Base-by-base conservation (phyloP, 257 asterid genomes). In the Marsdenia floribunda region DNA sequence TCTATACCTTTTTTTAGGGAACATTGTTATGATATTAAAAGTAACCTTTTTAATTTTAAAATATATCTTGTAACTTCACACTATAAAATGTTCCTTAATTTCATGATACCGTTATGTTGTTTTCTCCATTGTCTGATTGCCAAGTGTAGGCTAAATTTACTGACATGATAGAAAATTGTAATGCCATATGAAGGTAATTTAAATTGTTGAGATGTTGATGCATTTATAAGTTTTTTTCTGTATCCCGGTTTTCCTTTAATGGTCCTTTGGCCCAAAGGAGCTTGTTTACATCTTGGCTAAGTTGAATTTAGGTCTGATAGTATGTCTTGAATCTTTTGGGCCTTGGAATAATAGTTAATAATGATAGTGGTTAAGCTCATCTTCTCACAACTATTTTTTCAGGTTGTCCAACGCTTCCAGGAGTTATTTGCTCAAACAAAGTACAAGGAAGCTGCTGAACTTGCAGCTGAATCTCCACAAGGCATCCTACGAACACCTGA, bases 401-500 rank as follows among this genome's bases (percentile, higher is more conserved):
- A 95, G 99, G 99, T 95, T 82, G 98, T 95, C 83, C 96, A 91
- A 84, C 99, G 94, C 22, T 95, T 95, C 86, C 98, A 95, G 86
- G 99, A 95, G 81, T 84, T 95, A 87, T 95, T 95, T 85, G 95
- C 99, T 84, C 99, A 92, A 81, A 91, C 99, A 38, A 95, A 95
- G 89, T 95, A 95, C 61, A 95, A 95, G 84, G 99, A 95, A 85
- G 99, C 99, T 79, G 99, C 99, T 0, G 99, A 95, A 84, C 96
- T 95, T 80, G 99, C 98, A 78, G 99, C 99, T 68, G 98, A 95
- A 78, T 95, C 99, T 77, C 99, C 99, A 0, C 99, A 93, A 82
- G 98, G 99, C 87, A 91, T 95, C 76, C 99, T 95, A 55, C 87
- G 99, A 70, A 95, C 96, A 44, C 92, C 97, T 24, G 99, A 95